Conservation (phyloP, 768 basidiomycete species). For the Kwoniella bestiolae region DNA sequence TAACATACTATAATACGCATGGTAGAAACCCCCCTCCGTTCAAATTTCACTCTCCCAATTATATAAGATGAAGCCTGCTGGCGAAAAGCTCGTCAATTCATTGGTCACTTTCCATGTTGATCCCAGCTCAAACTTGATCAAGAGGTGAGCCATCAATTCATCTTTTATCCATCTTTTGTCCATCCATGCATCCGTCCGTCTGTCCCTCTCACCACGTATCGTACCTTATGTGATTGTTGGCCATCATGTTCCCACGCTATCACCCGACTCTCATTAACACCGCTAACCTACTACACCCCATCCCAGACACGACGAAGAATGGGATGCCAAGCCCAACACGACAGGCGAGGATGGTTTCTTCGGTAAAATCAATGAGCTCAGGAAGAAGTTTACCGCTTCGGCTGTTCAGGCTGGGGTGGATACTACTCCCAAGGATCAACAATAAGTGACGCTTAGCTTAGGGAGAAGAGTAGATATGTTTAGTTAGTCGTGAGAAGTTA, state of each 20-base stretch:
- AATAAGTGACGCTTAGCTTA: slow-evolving; percentile 21
- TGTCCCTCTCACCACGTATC: no score
- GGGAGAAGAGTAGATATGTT: not conserved
- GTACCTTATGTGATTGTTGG: no score
- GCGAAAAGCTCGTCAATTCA: slow-evolving; percentile 49
- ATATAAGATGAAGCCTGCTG: slow-evolving; percentile 44
- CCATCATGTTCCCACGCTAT: no score
- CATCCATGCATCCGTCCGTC: not conserved
- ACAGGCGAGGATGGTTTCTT: slow-evolving; percentile 53
- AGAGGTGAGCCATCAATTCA: slow-evolving; percentile 30
- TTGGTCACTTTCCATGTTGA: slow-evolving; percentile 52
- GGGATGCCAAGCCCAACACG: slow-evolving; percentile 53
- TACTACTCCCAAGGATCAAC: slow-evolving; percentile 47
- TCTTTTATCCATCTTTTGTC: no score
- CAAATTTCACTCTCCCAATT: slow-evolving; percentile 48
- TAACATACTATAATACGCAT: not conserved
- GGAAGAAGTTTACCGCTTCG: slow-evolving; percentile 52
- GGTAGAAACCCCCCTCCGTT: slow-evolving; percentile 52
- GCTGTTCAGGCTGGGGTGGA: slow-evolving; percentile 40
- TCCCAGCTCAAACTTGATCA: slow-evolving; percentile 45
- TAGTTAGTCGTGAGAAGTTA: not conserved
- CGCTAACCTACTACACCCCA: not conserved
- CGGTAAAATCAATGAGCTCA: slow-evolving; percentile 50
- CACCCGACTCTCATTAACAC: no score
- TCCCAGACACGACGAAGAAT: slow-evolving; percentile 48